A percentile compares a stretch with the other conserved stretches of the same genome.
These are phyloP conservation scores for Erodium moschatum DNA, from an alignment of 441 rosid species.

Conservation along the genomic window DNA sequence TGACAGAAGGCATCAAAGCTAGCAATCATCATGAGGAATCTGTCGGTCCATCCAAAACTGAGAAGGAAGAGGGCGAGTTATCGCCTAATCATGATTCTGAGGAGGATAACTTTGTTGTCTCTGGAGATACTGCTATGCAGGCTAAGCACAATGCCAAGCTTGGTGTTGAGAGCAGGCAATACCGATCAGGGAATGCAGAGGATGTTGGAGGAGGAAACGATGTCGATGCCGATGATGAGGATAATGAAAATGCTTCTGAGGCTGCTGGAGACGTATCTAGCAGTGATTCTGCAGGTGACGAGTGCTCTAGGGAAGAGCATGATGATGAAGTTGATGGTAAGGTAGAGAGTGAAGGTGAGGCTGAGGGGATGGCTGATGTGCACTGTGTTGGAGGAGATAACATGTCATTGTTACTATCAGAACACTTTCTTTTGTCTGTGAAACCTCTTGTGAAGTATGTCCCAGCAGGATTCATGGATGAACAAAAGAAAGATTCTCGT, in stretches of 20 bases:
- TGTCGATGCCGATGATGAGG: slow-evolving; percentile 74
- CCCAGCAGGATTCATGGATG: slow-evolving; percentile 35
- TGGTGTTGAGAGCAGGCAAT: slow-evolving; percentile 40
- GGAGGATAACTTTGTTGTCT: slow-evolving; percentile 83
- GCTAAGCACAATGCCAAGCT: slow-evolving; percentile 45
- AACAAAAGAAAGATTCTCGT: slow-evolving; percentile 39
- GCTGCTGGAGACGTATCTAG: slow-evolving; percentile 73
- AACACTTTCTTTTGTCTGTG: slow-evolving; percentile 51
- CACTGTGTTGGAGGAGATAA: slow-evolving; percentile 72
- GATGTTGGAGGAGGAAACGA: slow-evolving; percentile 63
- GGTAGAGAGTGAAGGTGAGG: slow-evolving; percentile 96
- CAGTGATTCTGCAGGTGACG: slow-evolving; percentile 80
- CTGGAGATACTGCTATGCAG: slow-evolving; percentile 56
- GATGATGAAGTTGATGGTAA: slow-evolving; percentile 70
- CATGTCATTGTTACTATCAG: slow-evolving; percentile 48
- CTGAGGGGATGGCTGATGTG: slow-evolving; percentile 72
- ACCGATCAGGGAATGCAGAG: slow-evolving; percentile 38
- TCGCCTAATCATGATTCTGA: slow-evolving; percentile 89
- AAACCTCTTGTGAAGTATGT: slow-evolving; percentile 91
- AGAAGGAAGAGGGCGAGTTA: slow-evolving; percentile 97
- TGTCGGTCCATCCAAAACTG: slow-evolving; percentile 47
- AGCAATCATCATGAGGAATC: slow-evolving; percentile 51
- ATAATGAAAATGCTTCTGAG: slow-evolving; percentile 81
- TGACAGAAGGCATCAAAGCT: slow-evolving; percentile 34
- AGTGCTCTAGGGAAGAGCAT: slow-evolving; percentile 65